phyloP scores from a whole-genome alignment of 139 green algal genomes.

The Pseudopediastrum boryanum region DNA sequence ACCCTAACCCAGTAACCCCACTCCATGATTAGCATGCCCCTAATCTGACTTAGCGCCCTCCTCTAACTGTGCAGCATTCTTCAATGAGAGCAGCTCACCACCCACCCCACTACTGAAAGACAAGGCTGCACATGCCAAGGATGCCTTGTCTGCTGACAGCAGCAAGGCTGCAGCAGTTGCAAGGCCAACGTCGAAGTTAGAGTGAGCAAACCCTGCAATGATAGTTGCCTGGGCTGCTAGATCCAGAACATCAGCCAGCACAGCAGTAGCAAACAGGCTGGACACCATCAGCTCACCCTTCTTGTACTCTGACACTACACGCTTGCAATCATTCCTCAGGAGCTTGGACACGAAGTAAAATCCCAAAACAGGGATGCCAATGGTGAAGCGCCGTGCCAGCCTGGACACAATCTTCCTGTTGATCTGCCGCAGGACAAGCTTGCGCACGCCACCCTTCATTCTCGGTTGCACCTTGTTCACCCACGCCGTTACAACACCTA shows the following conservation, averaged over 20 bases:
- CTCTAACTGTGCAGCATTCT: too few species aligned
- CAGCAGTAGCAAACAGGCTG: constrained; percentile 20
- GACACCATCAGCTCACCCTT: constrained; percentile 15
- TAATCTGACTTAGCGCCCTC: too few species aligned
- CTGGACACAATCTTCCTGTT: constrained; percentile 30
- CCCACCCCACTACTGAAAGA: constrained; percentile 24
- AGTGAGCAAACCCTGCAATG: constrained; percentile 24
- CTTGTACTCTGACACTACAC: constrained; percentile 5
- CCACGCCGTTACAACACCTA: too few species aligned
- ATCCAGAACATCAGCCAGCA: constrained; percentile 25
- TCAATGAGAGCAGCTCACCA: constrained; percentile 34
- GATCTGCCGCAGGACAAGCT: constrained; percentile 23
- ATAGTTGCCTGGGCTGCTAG: constrained; percentile 28
- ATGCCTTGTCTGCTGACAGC: constrained; percentile 9
- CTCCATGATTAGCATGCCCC: too few species aligned
- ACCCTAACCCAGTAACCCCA: too few species aligned
- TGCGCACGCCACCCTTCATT: constrained; percentile 11
- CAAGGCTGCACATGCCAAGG: constrained; percentile 3
- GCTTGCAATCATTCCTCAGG: constrained; percentile 8
- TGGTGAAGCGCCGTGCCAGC: constrained; percentile 21
- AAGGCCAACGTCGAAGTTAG: constrained; percentile 20
- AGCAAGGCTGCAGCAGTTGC: constrained; percentile 20
- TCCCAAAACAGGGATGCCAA: constrained; percentile 32
- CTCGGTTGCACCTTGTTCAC: neutral
- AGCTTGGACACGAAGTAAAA: constrained; percentile 38